Base-by-base conservation (phyloP, 2,329 filamentous ascomycete genomes). In the Aspergillus pseudoglaucus region DNA sequence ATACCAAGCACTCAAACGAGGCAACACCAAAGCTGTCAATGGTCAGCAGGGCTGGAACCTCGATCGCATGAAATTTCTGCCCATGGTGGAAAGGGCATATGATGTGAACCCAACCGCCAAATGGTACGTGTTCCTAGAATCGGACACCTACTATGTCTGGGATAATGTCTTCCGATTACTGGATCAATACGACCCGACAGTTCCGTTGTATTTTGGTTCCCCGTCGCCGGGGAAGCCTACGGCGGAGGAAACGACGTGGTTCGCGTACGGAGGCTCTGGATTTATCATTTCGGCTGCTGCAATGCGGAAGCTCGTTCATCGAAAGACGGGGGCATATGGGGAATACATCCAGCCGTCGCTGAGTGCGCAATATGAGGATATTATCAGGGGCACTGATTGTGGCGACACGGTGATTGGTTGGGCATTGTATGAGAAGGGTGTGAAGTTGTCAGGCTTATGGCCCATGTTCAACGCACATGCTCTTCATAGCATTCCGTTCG, bases 91-190 rank as follows among this genome's bases (percentile, higher is more conserved):
- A 44, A 68, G 72, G 45, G 71, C 75, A 0, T 62, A 71, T 35
- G 60, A 62, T 33, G 56, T 66, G 43, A 56, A 53, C 23, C 76
- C 76, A 0, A 59, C 75, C 10, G 72, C 74, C 40, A 75, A 74
- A 44, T 82, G 78, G 79, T 82, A 75, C 51, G 64, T 79, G 46
- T 82, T 82, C 57, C 69, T 79, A 18, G 78, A 81, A 52, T 72
- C 75, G 0, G 79, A 82, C 55, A 80, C 77, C 0, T 81, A 78
- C 53, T 60, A 81, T 14, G 60, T 79, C 18, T 77, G 78, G 68
- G 63, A 68, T 33, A 77, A 76, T 44, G 53, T 81, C 41, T 53
- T 79, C 14, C 62, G 68, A 22, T 82, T 76, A 76, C 63, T 82
- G 22, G 64, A 63, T 4, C 63, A 71, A 17, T 68, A 76, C 47